Evolutionary conservation across 75 land plant species (phyloP), one percentile per base, ranked within the genome.

Genomic region (Isoetes taiwanensis): DNA sequence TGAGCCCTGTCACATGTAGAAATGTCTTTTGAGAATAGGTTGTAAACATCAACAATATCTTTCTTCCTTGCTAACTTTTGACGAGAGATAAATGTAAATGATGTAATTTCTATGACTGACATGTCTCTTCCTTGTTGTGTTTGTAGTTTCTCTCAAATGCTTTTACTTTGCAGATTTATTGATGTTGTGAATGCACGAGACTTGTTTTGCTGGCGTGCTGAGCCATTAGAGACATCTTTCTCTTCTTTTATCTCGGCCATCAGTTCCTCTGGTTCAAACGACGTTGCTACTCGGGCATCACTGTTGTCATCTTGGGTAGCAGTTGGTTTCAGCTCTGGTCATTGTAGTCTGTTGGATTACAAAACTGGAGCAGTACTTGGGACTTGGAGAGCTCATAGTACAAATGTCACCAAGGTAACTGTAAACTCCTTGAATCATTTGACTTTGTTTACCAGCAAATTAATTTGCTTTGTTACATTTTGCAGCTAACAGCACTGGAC

Each of bases 211-310:
- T 90, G 90, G 86, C 90, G 71, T 32, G 78, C 73, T 59, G 84
- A 86, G 48, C 33, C 73, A 11, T 35, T 43, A 30, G 80, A 71
- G 1, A 59, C 64, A 23, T 65, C 67, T 28, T 69, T 76, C 41
- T 78, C 85, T 31, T 84, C 95, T 10, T 72, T 81, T 54, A 76
- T 90, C 16, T 86, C 96, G 21, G 73, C 96, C 28, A 70, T 90
- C 26, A 67, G 80, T 52, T 85, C 86, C 14, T 82, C 70, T 59
- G 82, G 77, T 6, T 38, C 17, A 43, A 73, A 69, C 39, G 26
- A 53, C 25, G 50, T 59, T 28, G 39, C 52, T n/a, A 66, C 64
- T 30, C 63, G 62, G 14, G 58, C 32, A 61, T 17, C 58, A 41
- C 57, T 59, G 27, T 63, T 58, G 3, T 62, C 86, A 3, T 61